Evolutionary conservation across 1,139 yeast species (phyloP), one percentile per base, ranked within the genome.

Genomic region (Debaryomyces singareniensis): DNA sequence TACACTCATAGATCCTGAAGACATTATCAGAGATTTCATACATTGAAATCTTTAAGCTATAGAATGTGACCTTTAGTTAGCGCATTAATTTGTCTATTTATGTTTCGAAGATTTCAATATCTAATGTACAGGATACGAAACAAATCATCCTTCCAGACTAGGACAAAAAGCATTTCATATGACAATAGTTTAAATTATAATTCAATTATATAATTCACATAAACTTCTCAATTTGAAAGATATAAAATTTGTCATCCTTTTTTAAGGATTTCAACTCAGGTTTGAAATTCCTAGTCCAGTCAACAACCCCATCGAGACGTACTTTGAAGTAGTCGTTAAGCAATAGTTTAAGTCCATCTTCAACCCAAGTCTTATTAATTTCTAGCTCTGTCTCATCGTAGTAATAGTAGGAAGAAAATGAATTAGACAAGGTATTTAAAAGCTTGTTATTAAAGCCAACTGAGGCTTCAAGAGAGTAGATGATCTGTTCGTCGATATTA

Each of bases 381-480:
- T 35, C 38, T 30, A 67, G 45, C 12, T 49, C 53, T 3, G 54
- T 36, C 28, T 56, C 64, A 28, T 64, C 68, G 37, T 49, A 52
- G 45, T 61, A 67, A 34, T 59, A 59, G 42, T 64, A 67, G 24
- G 46, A 41, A 5, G 61, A 45, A 37, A 58, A 45, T 23, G 51
- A 39, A 29, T 61, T 62, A 16, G 61, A 60, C 5, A 60, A 15
- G 11, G 43, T 43, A 4, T 48, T 37, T 4, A 58, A 40, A 71
- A 69, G 64, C 29, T 53, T 54, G 35, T 39, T 42, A 5, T 52
- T 43, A 69, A 70, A 66, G n/a, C n/a, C n/a, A n/a, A n/a, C n/a
- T n/a, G n/a, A n/a, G n/a, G 21, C 21, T 7, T n/a, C 21, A 18
- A 18, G 21, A 12, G 46, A 42, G 26, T 47, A 47, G 25, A 51